A percentile compares a stretch with the other conserved stretches of the same genome.
phyloP scores from a whole-genome alignment of 345 rosid species.

The Physaria fendleri region DNA sequence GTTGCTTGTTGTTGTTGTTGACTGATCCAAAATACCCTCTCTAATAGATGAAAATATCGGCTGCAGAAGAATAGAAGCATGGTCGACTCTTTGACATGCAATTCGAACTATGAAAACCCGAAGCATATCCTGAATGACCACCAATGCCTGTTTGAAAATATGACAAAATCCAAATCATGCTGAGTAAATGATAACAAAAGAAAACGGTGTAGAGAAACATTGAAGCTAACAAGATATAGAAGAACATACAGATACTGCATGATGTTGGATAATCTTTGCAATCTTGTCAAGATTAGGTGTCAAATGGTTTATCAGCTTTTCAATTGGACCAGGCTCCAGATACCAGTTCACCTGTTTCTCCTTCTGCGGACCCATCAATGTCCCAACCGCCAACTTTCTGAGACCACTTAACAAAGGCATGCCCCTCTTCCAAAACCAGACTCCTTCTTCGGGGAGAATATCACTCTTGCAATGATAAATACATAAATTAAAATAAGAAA shows the following conservation, averaged over 20 bases:
- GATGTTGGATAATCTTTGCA: slow-evolving; percentile 81
- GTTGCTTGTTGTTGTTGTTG: slow-evolving; percentile 41
- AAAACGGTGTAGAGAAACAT: slow-evolving; percentile 16
- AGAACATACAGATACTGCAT: slow-evolving; percentile 80
- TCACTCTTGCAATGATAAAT: slow-evolving; percentile 63
- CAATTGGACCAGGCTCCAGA: slow-evolving; percentile 58
- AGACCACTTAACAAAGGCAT: slow-evolving; percentile 87
- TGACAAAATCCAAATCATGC: slow-evolving; percentile 15
- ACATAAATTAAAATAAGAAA: slow-evolving; percentile 14
- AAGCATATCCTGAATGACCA: slow-evolving; percentile 91
- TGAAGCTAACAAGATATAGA: slow-evolving; percentile 20
- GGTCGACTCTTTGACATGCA: slow-evolving; percentile 66
- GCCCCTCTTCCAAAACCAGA: slow-evolving; percentile 91
- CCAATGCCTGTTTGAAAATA: slow-evolving; percentile 52
- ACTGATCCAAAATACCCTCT: slow-evolving; percentile 39
- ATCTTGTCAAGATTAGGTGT: slow-evolving; percentile 81
- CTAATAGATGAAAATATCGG: slow-evolving; percentile 67
- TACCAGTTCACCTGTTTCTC: slow-evolving; percentile 87
- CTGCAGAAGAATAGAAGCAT: slow-evolving; percentile 62
- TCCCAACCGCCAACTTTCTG: slow-evolving; percentile 75
- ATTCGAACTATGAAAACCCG: slow-evolving; percentile 80
- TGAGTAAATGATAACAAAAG: slow-evolving; percentile 16
- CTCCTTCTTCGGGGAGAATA: slow-evolving; percentile 82
- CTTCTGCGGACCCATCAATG: slow-evolving; percentile 77
- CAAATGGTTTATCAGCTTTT: slow-evolving; percentile 71